A percentile compares a stretch with the other conserved stretches of the same genome.
Evolutionary conservation across 2,329 filamentous ascomycete species (phyloP).

Genomic region (Penicillium sp.): DNA sequence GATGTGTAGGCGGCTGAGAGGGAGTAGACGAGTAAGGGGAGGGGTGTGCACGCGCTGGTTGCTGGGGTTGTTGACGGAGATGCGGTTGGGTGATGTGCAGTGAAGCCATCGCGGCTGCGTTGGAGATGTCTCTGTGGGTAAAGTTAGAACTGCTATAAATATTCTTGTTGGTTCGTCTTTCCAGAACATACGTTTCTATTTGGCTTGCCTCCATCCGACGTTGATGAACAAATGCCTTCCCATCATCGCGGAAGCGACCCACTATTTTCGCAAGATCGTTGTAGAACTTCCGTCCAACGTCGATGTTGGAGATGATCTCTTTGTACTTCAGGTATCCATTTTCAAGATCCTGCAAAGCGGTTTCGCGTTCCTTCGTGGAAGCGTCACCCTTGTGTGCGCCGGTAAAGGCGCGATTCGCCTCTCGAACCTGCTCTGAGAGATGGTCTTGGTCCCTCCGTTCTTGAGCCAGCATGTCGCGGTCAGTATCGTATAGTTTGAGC

Average conservation of each 20-base stretch:
- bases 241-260: conserved; percentile 78
- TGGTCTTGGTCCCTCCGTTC: conserved; percentile 77
- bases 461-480: conserved; percentile 69
- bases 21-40: conserved; percentile 33
- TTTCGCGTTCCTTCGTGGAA: conserved; percentile 73
- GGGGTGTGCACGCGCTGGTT: conserved; percentile 31
- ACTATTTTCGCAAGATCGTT: conserved; percentile 92
- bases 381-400: conserved; percentile 69
- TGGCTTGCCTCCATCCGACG: conserved; percentile 77
- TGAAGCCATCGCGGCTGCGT: conserved; percentile 57
- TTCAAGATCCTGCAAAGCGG: conserved; percentile 83
- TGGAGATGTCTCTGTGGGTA: conserved; percentile 55
- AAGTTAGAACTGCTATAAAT: not conserved
- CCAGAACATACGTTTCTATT: conserved; percentile 67
- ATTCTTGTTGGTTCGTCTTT: not conserved
- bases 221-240: conserved; percentile 75
- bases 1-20: conserved; percentile 45
- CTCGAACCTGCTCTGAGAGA: conserved; percentile 67
- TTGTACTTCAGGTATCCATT: conserved; percentile 95
- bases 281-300: conserved; percentile 92
- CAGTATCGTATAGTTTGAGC: conserved; percentile 77
- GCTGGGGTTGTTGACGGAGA: conserved; percentile 34
- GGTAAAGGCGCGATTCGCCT: conserved; percentile 78
- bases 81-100: conserved; percentile 50
- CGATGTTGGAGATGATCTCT: conserved; percentile 88